A percentile compares a stretch with the other conserved stretches of the same genome.
These are phyloP conservation scores for sunflower (Helianthus annuus) DNA, from an alignment of 129 eudicot species.

Conservation along the genomic window HanXRQr2.0-SUNRISE NC_035433.2:140751845-140752344, in stretches of 20 bases:
- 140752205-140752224: background rate
- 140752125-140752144: conserved; percentile 2
- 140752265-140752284: background rate
- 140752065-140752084: conserved; percentile 13
- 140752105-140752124: conserved; percentile 14
- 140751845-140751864: background rate
- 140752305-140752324: background rate
- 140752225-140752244: background rate
- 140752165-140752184: conserved; percentile 2
- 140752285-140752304: background rate
- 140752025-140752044: background rate
- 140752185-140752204: background rate
- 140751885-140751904: background rate
- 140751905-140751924: background rate
- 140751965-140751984: background rate
- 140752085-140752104: conserved; percentile 17
- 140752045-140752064: background rate
- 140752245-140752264: conserved; percentile 11
- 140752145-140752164: conserved; percentile 22
- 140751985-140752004: background rate
- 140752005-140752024: background rate
- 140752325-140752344: background rate
- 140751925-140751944: background rate
- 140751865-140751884: background rate
- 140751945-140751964: background rate